phyloP scores from a whole-genome alignment of 1,284 basidiomycete genomes.

The Papiliotrema flavescens region DNA sequence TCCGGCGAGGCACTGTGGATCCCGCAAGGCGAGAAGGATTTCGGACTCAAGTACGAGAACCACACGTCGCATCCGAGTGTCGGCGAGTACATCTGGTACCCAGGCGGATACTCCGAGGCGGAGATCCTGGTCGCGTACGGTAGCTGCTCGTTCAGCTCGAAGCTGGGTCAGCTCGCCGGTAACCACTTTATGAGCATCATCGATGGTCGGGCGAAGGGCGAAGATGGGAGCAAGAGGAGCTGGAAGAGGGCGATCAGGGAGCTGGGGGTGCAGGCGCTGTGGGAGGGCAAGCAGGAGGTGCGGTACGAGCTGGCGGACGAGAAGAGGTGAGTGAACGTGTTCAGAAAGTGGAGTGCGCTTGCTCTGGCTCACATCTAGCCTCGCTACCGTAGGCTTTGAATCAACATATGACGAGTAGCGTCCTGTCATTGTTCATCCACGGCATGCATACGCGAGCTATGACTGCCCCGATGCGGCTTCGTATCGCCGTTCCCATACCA shows the following conservation, averaged over 20 bases:
- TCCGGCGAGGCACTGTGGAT: slow-evolving; percentile 20
- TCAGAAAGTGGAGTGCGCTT: too few relatives aligned
- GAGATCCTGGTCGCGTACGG: slow-evolving; percentile 19
- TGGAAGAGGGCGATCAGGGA: slow-evolving; percentile 6
- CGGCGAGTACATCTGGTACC: slow-evolving; percentile 13
- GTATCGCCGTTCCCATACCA: too few relatives aligned
- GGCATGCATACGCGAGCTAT: too few relatives aligned
- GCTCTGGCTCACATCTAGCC: too few relatives aligned
- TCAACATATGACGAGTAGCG: too few relatives aligned
- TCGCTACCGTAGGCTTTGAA: too few relatives aligned
- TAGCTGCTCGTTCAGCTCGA: slow-evolving; percentile 7
- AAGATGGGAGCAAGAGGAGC: too few relatives aligned
- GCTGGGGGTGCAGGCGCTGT: slow-evolving; percentile 14
- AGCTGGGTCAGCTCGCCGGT: slow-evolving; percentile 16
- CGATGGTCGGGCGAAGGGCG: background rate
- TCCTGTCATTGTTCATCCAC: too few relatives aligned
- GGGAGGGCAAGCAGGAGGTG: slow-evolving; percentile 18
- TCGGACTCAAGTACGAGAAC: slow-evolving; percentile 15
- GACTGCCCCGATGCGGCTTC: too few relatives aligned
- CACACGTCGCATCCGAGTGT: slow-evolving; percentile 15
- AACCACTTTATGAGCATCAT: slow-evolving; percentile 18
- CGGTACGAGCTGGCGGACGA: slow-evolving; percentile 12
- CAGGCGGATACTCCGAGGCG: slow-evolving; percentile 16
- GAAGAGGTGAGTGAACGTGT: slow-evolving; percentile 12
- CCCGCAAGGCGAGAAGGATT: slow-evolving; percentile 13